These are phyloP conservation scores for Choiromyces venosus DNA, from an alignment of 495 filamentous ascomycete species.

Conservation along the genomic window DNA sequence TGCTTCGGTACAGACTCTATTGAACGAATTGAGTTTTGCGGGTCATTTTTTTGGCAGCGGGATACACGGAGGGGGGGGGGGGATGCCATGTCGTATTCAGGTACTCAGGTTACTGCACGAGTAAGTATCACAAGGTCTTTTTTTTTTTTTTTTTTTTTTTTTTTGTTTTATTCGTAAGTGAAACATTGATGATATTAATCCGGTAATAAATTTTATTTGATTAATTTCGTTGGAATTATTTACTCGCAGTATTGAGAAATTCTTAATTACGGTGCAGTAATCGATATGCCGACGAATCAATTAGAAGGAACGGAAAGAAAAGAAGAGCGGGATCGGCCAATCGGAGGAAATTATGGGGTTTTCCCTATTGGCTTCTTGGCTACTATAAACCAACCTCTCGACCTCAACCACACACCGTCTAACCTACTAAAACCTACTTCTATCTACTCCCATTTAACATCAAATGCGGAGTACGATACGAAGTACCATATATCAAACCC, in stretches of 20 bases:
- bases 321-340: not conserved
- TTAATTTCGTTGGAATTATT: too few relatives aligned
- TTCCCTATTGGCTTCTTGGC: not conserved
- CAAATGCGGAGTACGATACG: not conserved
- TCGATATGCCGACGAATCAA: not conserved
- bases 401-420: not conserved
- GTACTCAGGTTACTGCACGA: too few relatives aligned
- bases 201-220: too few relatives aligned
- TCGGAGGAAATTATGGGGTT: not conserved
- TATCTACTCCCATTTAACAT: not conserved
- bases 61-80: not conserved
- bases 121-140: too few relatives aligned
- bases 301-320: not conserved
- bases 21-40: not conserved
- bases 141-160: too few relatives aligned
- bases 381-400: not conserved
- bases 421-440: not conserved
- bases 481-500: not conserved
- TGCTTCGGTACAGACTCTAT: not conserved
- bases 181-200: too few relatives aligned
- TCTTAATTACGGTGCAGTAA: too few relatives aligned
- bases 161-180: too few relatives aligned
- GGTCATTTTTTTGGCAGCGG: not conserved
- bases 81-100: too few relatives aligned
- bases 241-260: not conserved